Conservation (phyloP, 2,329 filamentous ascomycete species). For the Clarireedia homoeocarpa region DNA sequence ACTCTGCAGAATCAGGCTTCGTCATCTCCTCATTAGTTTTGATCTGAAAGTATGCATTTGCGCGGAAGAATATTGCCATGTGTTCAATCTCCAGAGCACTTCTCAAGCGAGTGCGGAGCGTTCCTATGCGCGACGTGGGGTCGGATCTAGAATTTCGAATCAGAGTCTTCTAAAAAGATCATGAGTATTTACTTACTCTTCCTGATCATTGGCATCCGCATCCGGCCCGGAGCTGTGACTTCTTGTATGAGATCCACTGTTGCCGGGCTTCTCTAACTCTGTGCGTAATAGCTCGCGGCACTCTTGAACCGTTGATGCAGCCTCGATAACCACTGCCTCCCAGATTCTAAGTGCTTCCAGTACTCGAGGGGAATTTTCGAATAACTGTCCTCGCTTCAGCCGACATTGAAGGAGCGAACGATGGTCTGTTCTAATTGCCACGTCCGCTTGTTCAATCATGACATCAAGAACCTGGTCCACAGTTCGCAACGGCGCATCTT, state of each 20-base stretch:
- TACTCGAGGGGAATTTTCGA: constrained; percentile 65
- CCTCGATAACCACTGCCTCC: constrained; percentile 46
- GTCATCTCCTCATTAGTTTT: constrained; percentile 62
- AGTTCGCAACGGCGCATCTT: constrained; percentile 63
- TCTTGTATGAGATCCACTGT: no score
- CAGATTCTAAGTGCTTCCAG: constrained; percentile 65
- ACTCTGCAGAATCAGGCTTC: constrained; percentile 58
- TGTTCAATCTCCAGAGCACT: constrained; percentile 73
- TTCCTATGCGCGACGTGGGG: constrained; percentile 38
- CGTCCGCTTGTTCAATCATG: constrained; percentile 85
- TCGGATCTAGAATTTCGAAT: not conserved
- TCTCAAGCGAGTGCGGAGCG: constrained; percentile 59
- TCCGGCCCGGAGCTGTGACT: not conserved
- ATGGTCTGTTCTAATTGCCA: constrained; percentile 57
- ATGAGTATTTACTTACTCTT: constrained; percentile 25
- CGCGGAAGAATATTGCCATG: constrained; percentile 75
- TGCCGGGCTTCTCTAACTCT: constrained; percentile 31
- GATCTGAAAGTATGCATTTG: constrained; percentile 76
- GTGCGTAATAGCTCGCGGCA: constrained; percentile 53
- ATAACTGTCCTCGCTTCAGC: constrained; percentile 66
- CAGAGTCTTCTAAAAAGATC: not conserved
- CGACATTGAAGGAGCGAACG: constrained; percentile 55
- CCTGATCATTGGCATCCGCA: constrained; percentile 10
- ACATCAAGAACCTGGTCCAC: constrained; percentile 79
- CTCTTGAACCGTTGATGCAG: constrained; percentile 47